Conservation (phyloP, 1,284 basidiomycete species). For the Cryptococcus deneoformans region DNA sequence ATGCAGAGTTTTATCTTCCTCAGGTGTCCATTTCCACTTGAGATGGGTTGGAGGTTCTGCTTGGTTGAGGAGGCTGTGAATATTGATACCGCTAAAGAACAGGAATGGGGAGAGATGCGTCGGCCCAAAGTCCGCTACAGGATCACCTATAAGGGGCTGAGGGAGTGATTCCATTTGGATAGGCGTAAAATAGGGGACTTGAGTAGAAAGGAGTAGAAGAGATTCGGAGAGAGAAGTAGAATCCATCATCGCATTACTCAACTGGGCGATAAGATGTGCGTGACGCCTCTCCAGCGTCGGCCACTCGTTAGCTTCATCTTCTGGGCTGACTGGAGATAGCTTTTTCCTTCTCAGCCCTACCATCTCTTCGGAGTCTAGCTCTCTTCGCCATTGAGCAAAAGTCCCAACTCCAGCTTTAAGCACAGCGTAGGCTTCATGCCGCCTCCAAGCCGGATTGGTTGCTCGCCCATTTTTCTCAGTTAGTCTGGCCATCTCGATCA, state of each 20-base stretch:
- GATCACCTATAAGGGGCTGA: background rate
- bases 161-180: background rate
- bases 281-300: constrained; percentile 55
- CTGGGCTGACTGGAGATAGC: constrained; percentile 39
- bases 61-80: constrained; percentile 26
- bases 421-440: constrained; percentile 62
- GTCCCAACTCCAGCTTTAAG: constrained; percentile 52
- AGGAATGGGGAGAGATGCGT: constrained; percentile 36
- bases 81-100: constrained; percentile 32
- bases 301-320: constrained; percentile 20
- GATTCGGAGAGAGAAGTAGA: constrained; percentile 36
- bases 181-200: background rate
- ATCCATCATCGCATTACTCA: constrained; percentile 56
- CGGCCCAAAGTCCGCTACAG: background rate
- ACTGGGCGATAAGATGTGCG: constrained; percentile 68
- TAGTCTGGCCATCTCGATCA: constrained; percentile 17
- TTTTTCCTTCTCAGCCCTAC: background rate
- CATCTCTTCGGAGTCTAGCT: constrained; percentile 5
- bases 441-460: constrained; percentile 56
- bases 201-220: constrained; percentile 30
- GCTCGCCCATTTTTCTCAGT: background rate
- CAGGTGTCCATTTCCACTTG: constrained; percentile 42
- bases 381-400: constrained; percentile 22
- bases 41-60: constrained; percentile 61
- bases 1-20: constrained; percentile 39